Evolutionary conservation across 306 rosid species (phyloP).

Genomic region (Lotus japonicus): DNA sequence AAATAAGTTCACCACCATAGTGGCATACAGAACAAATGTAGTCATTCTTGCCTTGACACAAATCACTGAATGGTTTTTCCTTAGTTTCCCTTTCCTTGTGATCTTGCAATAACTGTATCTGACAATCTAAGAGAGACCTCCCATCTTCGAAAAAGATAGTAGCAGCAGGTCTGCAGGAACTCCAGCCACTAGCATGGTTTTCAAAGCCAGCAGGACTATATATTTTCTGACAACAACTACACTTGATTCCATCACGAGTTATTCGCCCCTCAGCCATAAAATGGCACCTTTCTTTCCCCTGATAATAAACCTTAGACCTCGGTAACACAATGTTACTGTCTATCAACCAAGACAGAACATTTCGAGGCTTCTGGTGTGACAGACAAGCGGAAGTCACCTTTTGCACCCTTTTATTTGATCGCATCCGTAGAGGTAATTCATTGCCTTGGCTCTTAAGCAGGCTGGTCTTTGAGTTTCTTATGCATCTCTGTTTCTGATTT

Average conservation of each 20-base stretch:
- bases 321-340: conserved; percentile 44
- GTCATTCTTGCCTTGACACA: conserved; percentile 51
- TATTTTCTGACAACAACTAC: conserved; percentile 56
- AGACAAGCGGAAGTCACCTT: conserved; percentile 34
- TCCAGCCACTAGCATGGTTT: conserved; percentile 47
- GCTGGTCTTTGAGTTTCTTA: conserved; percentile 24
- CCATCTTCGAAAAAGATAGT: conserved; percentile 60
- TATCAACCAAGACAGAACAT: conserved; percentile 76
- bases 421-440: conserved; percentile 2
- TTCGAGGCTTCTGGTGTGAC: conserved; percentile 50
- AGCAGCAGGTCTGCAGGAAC: conserved; percentile 41
- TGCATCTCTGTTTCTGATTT: background rate
- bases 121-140: conserved; percentile 63
- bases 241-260: conserved; percentile 65
- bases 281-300: conserved; percentile 10
- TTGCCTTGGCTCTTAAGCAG: background rate
- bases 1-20: conserved; percentile 71
- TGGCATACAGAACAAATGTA: conserved; percentile 70
- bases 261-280: conserved; percentile 48
- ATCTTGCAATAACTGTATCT: conserved; percentile 33
- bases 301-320: conserved; percentile 50
- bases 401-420: conserved; percentile 66
- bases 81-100: conserved; percentile 11
- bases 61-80: conserved; percentile 6
- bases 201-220: conserved; percentile 47